A percentile compares a stretch with the other conserved stretches of the same genome.
Conservation (phyloP, 2,329 filamentous ascomycete genomes). For the Phialophora chinensis region DNA sequence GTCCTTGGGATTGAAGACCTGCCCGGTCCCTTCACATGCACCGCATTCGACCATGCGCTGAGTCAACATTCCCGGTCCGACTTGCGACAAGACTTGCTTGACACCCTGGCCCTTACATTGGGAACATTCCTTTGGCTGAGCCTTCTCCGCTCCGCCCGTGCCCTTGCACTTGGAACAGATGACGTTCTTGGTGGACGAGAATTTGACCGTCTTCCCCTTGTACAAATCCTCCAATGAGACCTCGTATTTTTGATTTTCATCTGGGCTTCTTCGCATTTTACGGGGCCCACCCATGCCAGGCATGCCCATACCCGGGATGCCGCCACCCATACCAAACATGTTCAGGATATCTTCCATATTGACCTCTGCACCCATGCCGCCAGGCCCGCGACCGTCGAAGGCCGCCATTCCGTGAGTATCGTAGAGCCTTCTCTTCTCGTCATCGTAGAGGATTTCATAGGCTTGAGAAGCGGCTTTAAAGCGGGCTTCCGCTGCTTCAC, state of each 20-base stretch:
- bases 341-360: conserved; percentile 82
- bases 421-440: conserved; percentile 89
- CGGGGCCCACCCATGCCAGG: conserved; percentile 59
- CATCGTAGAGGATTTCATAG: conserved; percentile 97
- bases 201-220: conserved; percentile 98
- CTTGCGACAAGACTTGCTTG: conserved; percentile 76
- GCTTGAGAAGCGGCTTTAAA: conserved; percentile 94
- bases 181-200: conserved; percentile 92
- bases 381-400: conserved; percentile 77
- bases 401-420: conserved; percentile 95
- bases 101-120: conserved; percentile 80
- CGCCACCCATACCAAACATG: conserved; percentile 63
- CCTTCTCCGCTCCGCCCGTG: conserved; percentile 86
- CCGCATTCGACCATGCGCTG: conserved; percentile 80
- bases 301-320: conserved; percentile 59
- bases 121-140: conserved; percentile 80
- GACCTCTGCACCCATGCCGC: conserved; percentile 73
- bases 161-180: conserved; percentile 88
- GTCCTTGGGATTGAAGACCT: conserved; percentile 92
- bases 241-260: conserved; percentile 90
- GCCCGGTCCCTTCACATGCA: conserved; percentile 82
- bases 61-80: conserved; percentile 85
- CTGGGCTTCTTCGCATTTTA: conserved; percentile 72
- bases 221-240: conserved; percentile 93
- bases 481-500: conserved; percentile 82